These are phyloP conservation scores for Xenoacremonium recifei DNA, from an alignment of 2,329 filamentous ascomycete species.

Conservation along the genomic window DNA sequence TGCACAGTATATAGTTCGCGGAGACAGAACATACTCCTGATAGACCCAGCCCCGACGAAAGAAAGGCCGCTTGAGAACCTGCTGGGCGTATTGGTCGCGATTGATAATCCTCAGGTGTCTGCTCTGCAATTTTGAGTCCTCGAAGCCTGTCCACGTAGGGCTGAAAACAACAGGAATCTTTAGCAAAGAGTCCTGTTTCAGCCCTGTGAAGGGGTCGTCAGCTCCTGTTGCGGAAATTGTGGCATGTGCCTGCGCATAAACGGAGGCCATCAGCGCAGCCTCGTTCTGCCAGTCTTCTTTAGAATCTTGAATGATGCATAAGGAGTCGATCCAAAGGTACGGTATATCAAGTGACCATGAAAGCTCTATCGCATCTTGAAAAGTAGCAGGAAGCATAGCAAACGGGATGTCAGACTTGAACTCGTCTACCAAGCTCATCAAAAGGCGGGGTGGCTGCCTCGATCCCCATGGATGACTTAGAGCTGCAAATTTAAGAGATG, in stretches of 20 bases:
- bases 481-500: too few species aligned
- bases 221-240: conserved; percentile 16
- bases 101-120: conserved; percentile 13
- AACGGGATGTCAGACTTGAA: conserved; percentile 10
- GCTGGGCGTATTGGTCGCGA: conserved; percentile 11
- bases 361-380: conserved; percentile 14
- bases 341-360: conserved; percentile 7
- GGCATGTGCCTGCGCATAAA: too few species aligned
- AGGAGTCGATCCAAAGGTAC: conserved; percentile 19
- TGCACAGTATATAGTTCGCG: conserved; percentile 15
- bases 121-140: conserved; percentile 2
- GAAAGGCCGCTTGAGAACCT: conserved; percentile 13
- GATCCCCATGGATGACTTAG: conserved; percentile 18
- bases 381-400: conserved; percentile 11
- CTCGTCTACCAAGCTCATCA: not conserved
- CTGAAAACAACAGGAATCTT: conserved; percentile 12
- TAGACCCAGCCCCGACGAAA: conserved; percentile 18
- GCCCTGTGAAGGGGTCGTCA: conserved; percentile 12
- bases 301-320: conserved; percentile 19
- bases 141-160: conserved; percentile 14
- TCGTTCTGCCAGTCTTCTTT: too few species aligned
- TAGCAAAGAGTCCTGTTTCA: conserved; percentile 11
- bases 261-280: too few species aligned
- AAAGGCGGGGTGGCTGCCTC: conserved; percentile 12
- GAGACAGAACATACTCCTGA: conserved; percentile 18